These are phyloP conservation scores for Colletotrichum euphorbiae DNA, from an alignment of 2,329 filamentous ascomycete genomes.

Conservation along the genomic window DNA sequence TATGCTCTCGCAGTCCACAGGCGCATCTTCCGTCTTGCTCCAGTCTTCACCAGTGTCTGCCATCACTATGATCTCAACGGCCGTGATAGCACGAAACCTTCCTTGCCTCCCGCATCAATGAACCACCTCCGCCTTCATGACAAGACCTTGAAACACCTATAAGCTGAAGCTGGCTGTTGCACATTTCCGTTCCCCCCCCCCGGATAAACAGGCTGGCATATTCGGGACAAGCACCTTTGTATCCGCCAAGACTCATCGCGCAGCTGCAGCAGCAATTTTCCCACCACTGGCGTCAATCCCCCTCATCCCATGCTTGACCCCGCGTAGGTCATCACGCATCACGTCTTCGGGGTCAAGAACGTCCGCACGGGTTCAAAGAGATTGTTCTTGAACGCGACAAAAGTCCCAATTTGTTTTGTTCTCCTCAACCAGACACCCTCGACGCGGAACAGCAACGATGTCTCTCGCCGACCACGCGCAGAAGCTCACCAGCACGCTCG, in stretches of 20 bases:
- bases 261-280: slow-evolving; percentile 29
- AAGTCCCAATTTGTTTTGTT: neutral
- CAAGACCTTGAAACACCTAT: too few relatives aligned
- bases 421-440: neutral
- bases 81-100: too few relatives aligned
- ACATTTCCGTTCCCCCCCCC: neutral
- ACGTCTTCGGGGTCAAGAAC: slow-evolving; percentile 29
- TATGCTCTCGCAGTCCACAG: too few relatives aligned
- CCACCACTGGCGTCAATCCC: slow-evolving; percentile 32
- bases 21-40: too few relatives aligned
- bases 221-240: slow-evolving; percentile 1
- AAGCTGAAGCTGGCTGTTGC: too few relatives aligned
- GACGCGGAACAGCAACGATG: neutral
- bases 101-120: too few relatives aligned
- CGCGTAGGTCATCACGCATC: slow-evolving; percentile 34
- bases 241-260: slow-evolving; percentile 31
- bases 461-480: slow-evolving; percentile 40
- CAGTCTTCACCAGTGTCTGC: too few relatives aligned
- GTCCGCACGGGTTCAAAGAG: slow-evolving; percentile 8
- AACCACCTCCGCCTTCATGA: too few relatives aligned
- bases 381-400: neutral
- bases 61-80: too few relatives aligned
- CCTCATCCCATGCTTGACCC: slow-evolving; percentile 22
- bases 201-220: slow-evolving; percentile 7
- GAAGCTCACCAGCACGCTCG: slow-evolving; percentile 48